Evolutionary conservation across 805 yeast species (phyloP), one percentile per base, ranked within the genome.

Genomic region (Kodamaea hsintzibuensis): DNA sequence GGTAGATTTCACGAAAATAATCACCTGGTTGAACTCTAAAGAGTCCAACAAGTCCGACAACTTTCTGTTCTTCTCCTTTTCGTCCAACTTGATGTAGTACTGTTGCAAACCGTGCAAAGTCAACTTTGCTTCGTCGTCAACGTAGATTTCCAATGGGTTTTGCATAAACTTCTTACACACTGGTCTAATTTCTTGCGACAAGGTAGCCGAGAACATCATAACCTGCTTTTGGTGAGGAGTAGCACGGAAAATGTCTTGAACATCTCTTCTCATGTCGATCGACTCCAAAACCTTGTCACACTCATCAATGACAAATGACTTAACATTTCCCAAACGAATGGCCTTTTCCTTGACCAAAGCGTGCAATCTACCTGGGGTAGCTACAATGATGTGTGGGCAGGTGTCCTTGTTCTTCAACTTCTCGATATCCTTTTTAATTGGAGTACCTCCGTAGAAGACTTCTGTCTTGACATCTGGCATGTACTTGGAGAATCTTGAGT

Each of bases 151-250:
- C 73, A 95, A 82, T 61, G 99, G 98, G 66, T 89, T 91, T 78
- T 93, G 97, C 92, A 95, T 89, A 79, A 95, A 93, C 79, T 93
- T 91, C 81, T 92, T 93, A 81, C 98, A 93, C 55, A 95, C 85
- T 58, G 97, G 97, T 74, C 97, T 89, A 67, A 93, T 91, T 70
- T 93, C 98, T 70, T 84, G 89, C 47, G 96, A 85, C 65, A 93
- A 82, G 53, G 99, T 93, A 61, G 99, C 99, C 57, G 97, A 89
- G 76, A 93, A 93, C 97, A 93, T 93, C 98, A 95, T 92, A 54
- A 95, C 98, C 80, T 93, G 99, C 77, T 93, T 93, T 73, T 93
- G 97, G 76, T 89, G 96, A 61, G 99, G 99, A 50, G 99, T 93
- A 57, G 89, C 89, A 74, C 97, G 87, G 85, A 95, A 93, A 60